Evolutionary conservation across 108 stramenopile species (phyloP), one percentile per base, ranked within the genome.

Genomic region (Chaetoceros tenuissimus): DNA sequence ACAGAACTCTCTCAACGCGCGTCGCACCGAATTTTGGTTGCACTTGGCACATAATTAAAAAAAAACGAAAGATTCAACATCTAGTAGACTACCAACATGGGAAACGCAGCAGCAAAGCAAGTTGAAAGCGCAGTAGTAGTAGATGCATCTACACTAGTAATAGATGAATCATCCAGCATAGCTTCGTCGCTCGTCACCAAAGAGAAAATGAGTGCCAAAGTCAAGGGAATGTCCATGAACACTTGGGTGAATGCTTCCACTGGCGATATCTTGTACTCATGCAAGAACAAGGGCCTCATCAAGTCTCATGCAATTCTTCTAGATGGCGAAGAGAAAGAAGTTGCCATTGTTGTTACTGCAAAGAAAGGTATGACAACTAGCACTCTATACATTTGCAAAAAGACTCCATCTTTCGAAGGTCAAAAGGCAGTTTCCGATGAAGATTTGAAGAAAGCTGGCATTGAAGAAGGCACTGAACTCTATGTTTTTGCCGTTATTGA

Each of bases 51-150:
- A n/a, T n/a, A n/a, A n/a, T n/a, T n/a, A n/a, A n/a, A n/a, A n/a
- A n/a, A n/a, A n/a, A n/a, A n/a, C n/a, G n/a, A n/a, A n/a, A n/a
- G n/a, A n/a, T n/a, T n/a, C n/a, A n/a, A n/a, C n/a, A n/a, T n/a
- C n/a, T n/a, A n/a, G n/a, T n/a, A n/a, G n/a, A n/a, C n/a, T n/a
- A n/a, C n/a, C n/a, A 55, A 18, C 53, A 56, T 56, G 55, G 55
- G 55, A 43, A 56, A 56, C 54, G 54, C 55, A 22, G 55, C 55
- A 13, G 55, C 34, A 0, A 44, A 43, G 23, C 0, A 40, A 56
- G 10, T 56, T 16, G 34, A 56, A 16, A 40, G 24, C 21, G 24
- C 34, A 1, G 55, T 23, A 19, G 20, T 56, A 18, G 55, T 10
- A 1, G 34, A 1, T 0, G 55, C 34, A 22, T 34, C 8, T 21